Evolutionary conservation across 1,284 basidiomycete species (phyloP).

Genomic region (Xerocomus alliaceus): DNA sequence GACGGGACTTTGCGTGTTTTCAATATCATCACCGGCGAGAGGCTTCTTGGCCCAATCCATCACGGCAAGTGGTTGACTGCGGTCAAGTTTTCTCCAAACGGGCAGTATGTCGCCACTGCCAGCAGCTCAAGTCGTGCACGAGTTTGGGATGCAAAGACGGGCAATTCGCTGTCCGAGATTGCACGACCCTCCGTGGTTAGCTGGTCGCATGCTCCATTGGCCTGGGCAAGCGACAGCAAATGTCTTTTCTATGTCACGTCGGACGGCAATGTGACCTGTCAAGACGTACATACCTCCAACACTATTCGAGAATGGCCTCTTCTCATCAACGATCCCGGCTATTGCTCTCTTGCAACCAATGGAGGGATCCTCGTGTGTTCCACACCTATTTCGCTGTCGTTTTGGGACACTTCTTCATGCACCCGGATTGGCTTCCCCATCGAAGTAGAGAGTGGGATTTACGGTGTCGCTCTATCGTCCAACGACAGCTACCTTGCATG

Average conservation of each 20-base stretch:
- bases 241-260: background rate
- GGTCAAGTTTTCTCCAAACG: constrained; percentile 1
- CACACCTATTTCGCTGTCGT: background rate
- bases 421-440: background rate
- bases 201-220: constrained; percentile 1
- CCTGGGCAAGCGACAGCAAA: constrained; percentile 2
- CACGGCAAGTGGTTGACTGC: background rate
- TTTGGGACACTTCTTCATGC: background rate
- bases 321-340: background rate
- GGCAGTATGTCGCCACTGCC: background rate
- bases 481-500: background rate
- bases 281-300: background rate
- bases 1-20: background rate
- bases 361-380: background rate
- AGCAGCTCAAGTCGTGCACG: background rate
- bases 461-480: background rate
- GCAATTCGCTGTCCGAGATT: background rate
- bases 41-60: background rate
- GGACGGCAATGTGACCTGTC: background rate
- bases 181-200: background rate
- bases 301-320: background rate
- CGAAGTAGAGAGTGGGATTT: background rate
- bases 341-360: background rate
- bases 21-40: background rate
- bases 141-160: background rate